Conservation (phyloP, 2,329 filamentous ascomycete genomes). For the Beauveria sp. region DNA sequence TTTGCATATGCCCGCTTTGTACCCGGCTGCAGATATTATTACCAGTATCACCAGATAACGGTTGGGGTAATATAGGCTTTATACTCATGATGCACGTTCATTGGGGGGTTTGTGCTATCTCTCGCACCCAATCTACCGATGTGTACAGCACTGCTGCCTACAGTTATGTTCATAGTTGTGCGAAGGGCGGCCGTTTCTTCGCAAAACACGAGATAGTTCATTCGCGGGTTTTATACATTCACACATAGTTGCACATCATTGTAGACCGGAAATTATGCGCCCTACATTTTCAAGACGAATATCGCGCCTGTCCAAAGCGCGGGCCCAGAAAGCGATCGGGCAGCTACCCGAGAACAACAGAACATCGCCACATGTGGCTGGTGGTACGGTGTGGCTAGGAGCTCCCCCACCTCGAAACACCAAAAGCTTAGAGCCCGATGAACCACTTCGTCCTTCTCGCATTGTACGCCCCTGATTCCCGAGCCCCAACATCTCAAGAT, state of each 20-base stretch:
- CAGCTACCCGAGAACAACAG: constrained; percentile 1
- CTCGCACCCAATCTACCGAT: no score
- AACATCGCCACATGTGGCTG: constrained; percentile 2
- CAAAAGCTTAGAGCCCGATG: background rate
- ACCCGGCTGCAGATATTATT: no score
- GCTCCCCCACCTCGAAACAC: constrained; percentile 5
- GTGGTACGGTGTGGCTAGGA: background rate
- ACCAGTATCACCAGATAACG: no score
- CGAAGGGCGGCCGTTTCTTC: background rate
- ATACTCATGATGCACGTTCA: no score
- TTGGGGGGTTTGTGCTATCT: no score
- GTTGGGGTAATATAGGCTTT: background rate
- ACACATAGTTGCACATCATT: background rate
- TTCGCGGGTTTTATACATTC: background rate
- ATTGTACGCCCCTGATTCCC: background rate
- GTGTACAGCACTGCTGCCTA: no score
- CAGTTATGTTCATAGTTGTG: no score
- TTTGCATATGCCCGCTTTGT: background rate
- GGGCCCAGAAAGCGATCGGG: background rate
- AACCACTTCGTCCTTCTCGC: constrained; percentile 2
- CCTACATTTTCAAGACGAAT: background rate
- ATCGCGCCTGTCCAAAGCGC: background rate
- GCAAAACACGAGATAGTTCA: background rate
- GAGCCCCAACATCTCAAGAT: background rate
- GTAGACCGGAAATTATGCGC: background rate